These are phyloP conservation scores for Globomyces pollinis-pini DNA, from an alignment of 192 early-diverging fungal species.

Conservation along the genomic window DNA sequence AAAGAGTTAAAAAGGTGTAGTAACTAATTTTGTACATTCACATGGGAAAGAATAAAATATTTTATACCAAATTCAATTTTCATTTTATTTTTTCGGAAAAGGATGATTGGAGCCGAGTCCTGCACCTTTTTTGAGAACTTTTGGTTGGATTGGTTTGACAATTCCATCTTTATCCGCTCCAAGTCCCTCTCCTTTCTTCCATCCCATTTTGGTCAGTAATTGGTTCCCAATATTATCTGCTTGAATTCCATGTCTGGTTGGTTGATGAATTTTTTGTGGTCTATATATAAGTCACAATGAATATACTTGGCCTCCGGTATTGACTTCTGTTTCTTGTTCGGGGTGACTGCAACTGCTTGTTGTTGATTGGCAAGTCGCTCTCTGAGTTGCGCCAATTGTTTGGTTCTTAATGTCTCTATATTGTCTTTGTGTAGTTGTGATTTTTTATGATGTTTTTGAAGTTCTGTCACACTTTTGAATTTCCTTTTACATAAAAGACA, in stretches of 20 bases:
- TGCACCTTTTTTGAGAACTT: not conserved
- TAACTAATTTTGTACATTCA: too few species aligned
- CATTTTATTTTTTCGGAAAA: not conserved
- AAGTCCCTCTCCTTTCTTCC: conserved; percentile 23
- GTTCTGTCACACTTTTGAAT: not conserved
- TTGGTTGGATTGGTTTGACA: conserved; percentile 14
- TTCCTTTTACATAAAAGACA: not conserved
- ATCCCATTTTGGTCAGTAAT: conserved; percentile 27
- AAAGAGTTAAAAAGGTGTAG: not conserved
- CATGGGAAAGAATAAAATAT: too few species aligned
- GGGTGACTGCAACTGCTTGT: not conserved
- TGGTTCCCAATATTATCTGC: conserved; percentile 13
- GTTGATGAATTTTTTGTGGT: not conserved
- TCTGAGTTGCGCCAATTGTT: not conserved
- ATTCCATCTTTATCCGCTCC: conserved; percentile 16
- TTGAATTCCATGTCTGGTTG: conserved; percentile 3
- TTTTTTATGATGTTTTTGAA: not conserved
- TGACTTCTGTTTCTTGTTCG: not conserved
- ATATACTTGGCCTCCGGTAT: too few species aligned
- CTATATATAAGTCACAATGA: not conserved
- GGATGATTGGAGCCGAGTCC: not conserved
- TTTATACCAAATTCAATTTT: too few species aligned
- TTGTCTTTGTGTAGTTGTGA: not conserved
- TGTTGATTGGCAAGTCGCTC: not conserved
- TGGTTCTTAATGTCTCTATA: not conserved